Base-by-base conservation (phyloP, 768 basidiomycete species). In the Cubamyces sp. region DNA sequence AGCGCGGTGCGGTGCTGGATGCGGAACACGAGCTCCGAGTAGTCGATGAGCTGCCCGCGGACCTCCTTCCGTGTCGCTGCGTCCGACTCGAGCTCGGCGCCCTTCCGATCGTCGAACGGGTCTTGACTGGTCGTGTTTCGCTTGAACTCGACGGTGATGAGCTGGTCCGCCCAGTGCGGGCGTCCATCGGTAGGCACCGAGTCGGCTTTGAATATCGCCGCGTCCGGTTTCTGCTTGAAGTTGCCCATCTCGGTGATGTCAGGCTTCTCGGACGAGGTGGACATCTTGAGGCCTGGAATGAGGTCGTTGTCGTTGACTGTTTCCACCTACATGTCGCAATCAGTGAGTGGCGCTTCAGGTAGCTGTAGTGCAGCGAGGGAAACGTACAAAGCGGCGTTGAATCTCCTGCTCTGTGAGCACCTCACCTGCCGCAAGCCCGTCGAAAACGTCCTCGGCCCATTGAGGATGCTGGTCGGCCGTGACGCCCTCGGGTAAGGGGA, bases 111-210 rank as follows among this genome's bases (percentile, higher is more conserved):
- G 14, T 57, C 47, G 43, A 46, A 57, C 3, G 56, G 46, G 11
- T 57, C 56, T 3, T 23, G 1, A 14, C 19, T 14, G 16, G 45
- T 19, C 7, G 12, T 9, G 28, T 39, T 23, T 16, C 40, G 23
- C 34, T 57, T 57, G 39, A 58, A 50, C 39, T 41, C 57, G 30
- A 39, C n/a, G 12, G 34, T n/a, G 21, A 58, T 7, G 16, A 46
- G 57, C 34, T n/a, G 23, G 19, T 58, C n/a, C 5, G 16, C 41
- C 57, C 57, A 58, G 39, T 58, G 16, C 12, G 47, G 47, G 6
- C 37, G 15, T 12, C 25, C 37, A 16, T 50, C 57, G 12, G 16
- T 5, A 7, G 54, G 43, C 3, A 28, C 30, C 2, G 11, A 18
- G 25, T 15, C 47, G 8, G 14, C 7, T 7, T 19, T 45, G n/a